phyloP scores from a whole-genome alignment of 257 asterid species.

The Jaltomata sinuosa region DNA sequence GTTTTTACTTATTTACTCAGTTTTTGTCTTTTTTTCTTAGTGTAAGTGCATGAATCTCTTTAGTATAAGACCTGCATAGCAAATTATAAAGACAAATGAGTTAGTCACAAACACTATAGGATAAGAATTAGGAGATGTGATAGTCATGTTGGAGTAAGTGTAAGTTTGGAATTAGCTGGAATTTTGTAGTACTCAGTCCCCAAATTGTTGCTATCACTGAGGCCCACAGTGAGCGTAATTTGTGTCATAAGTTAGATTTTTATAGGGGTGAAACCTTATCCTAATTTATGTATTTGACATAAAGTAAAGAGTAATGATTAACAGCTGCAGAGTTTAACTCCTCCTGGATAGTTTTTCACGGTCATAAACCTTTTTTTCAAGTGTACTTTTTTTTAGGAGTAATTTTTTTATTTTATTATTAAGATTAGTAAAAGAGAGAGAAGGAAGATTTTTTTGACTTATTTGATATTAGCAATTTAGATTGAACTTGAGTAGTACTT shows the following conservation, averaged over 20 bases:
- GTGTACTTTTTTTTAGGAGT: no score
- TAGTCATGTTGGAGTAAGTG: not conserved
- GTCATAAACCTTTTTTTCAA: no score
- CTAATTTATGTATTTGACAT: not conserved
- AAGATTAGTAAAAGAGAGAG: no score
- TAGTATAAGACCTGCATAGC: no score
- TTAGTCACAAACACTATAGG: not conserved
- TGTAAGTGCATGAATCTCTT: not conserved
- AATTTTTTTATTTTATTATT: no score
- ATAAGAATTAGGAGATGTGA: not conserved
- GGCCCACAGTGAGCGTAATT: not conserved
- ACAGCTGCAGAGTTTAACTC: not conserved
- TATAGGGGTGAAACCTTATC: no score
- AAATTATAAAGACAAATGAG: not conserved
- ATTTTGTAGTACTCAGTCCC: not conserved
- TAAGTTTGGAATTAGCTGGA: not conserved
- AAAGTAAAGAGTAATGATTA: not conserved
- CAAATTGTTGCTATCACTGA: not conserved
- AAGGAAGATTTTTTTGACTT: no score
- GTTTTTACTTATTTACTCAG: no score
- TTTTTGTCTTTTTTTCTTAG: not conserved
- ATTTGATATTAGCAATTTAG: no score
- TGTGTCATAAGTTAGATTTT: not conserved
- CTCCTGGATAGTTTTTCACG: not conserved
- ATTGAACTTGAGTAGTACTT: no score